Base-by-base conservation (phyloP, 2,329 filamentous ascomycete species). In the Periglandula ipomoeae region DNA sequence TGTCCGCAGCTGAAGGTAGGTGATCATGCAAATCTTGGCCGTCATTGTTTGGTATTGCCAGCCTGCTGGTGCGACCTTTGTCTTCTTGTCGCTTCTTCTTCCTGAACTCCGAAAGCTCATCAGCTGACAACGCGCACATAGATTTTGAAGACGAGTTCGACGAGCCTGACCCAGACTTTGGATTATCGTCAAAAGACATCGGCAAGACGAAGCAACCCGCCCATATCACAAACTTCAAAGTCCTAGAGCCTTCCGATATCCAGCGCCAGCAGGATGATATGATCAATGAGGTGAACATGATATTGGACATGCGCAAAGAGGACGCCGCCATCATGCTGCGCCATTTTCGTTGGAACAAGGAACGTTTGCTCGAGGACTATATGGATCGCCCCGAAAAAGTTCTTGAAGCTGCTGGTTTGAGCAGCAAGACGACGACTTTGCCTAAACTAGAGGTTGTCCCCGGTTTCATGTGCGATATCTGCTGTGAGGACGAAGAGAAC, bases 291-390 rank as follows among this genome's bases (percentile, higher is more conserved):
- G 89, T 97, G 52, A 89, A 93, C 54, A 86, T 85, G 72, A 91
- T 98, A 54, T 76, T 98, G 32, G 87, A 90, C 51, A 83, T 96
- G 62, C 82, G 87, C 15, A 86, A 88, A 58, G 93, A 97, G 67
- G 87, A 93, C 54, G 84, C 87, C 0, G 91, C 90, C 22, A 96
- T 98, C 47, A 74, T 98, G 37, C 73, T 98, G 51, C 85, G 93
- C 42, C 81, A 93, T 67, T 88, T 87, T 58, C 80, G 89, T 61
- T 98, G 93, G 93, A 97, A 97, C 67, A 93, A 95, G 65, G 93
- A 98, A 64, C 83, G 87, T 35, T 67, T 98, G 56, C 90, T 97
- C 50, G 93, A 98, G 61, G 84, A 89, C 55, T 97, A 97, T 67
- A 96, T 98, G 90, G 91, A 98, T 55, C 79, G 80, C 45, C 82